Percentiles rank a stretch among this genome's conserved stretches.
These are phyloP conservation scores for Scytalidium lignicola DNA, from an alignment of 2,329 filamentous ascomycete species.

Conservation along the genomic window DNA sequence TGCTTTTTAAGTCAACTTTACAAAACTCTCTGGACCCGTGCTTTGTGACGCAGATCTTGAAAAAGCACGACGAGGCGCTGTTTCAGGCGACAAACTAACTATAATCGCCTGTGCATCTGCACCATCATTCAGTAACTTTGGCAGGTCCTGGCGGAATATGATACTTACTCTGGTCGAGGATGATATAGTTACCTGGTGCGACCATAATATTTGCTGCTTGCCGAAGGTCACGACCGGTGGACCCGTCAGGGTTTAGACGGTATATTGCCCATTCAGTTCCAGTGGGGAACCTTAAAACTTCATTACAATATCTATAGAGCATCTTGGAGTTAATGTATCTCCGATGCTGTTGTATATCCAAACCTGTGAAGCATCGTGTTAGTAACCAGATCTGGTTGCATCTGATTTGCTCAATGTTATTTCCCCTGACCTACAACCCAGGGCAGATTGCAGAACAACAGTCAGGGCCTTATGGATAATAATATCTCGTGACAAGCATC, in stretches of 20 bases:
- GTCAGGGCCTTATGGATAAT: too few species aligned
- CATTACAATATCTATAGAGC: not conserved
- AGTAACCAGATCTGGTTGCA: too few species aligned
- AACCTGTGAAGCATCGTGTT: too few species aligned
- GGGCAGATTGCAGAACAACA: too few species aligned
- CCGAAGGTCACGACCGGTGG: not conserved
- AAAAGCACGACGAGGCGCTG: not conserved
- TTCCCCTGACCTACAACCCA: too few species aligned
- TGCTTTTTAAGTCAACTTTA: not conserved
- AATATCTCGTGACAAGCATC: too few species aligned
- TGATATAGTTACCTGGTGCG: not conserved
- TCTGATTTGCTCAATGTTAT: too few species aligned
- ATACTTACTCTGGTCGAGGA: not conserved
- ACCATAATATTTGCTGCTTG: not conserved
- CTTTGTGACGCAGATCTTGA: not conserved
- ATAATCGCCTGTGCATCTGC: not conserved
- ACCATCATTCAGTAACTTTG: not conserved
- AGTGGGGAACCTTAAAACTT: not conserved
- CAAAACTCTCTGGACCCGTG: too few species aligned
- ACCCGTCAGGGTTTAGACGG: not conserved
- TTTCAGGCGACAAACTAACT: not conserved
- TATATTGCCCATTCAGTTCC: not conserved
- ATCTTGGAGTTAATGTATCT: not conserved
- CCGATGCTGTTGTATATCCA: too few species aligned
- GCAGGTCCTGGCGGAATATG: not conserved